Base-by-base conservation (phyloP, 2,329 filamentous ascomycete genomes). In the Aspergillus nomiae region DNA sequence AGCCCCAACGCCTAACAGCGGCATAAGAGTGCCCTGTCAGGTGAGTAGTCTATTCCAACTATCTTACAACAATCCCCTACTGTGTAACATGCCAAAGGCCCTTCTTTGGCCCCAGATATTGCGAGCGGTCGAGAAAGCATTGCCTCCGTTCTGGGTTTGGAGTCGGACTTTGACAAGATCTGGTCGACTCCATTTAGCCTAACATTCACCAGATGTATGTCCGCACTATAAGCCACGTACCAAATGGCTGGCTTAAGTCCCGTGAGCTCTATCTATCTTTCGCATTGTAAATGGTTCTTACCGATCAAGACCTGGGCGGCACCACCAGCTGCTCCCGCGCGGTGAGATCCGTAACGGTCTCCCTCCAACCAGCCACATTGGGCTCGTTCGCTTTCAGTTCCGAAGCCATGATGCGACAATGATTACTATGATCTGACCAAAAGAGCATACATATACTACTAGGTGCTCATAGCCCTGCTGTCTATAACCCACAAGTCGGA, bases 101-200 rank as follows among this genome's bases (percentile, higher is more conserved):
- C 94, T 79, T 98, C 94, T 72, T 91, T 88, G 70, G 86, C 87
- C 80, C 80, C 91, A 92, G 81, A 97, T 97, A 61, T 89, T 87
- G 53, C 85, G 84, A 3, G 92, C 94, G 69, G 91, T 91, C 71
- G 90, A 84, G 50, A 94, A 80, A 57, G 94, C 94, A 64, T 86
- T 88, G 16, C 51, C 58, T 86, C 84, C 84, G 96, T 94, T 69
- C 90, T 86, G 38, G 84, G 94, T 97, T 79, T 98, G 94, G 46
- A 98, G 86, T 58, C 94, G 91, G 72, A 98, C 94, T 82, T 97
- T 97, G 82, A 98, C 89, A 66, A 97, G 96, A 82, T 97, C 93
- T 85, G 10, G 24, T n/a, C 4, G n/a, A 54, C 21, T 36, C 1
- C 11, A 26, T 34, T 36, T 36, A n/a, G 19, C 36, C 7, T 54